Base-by-base conservation (phyloP, 805 yeast genomes). In the Debaryomyces maramus region DNA sequence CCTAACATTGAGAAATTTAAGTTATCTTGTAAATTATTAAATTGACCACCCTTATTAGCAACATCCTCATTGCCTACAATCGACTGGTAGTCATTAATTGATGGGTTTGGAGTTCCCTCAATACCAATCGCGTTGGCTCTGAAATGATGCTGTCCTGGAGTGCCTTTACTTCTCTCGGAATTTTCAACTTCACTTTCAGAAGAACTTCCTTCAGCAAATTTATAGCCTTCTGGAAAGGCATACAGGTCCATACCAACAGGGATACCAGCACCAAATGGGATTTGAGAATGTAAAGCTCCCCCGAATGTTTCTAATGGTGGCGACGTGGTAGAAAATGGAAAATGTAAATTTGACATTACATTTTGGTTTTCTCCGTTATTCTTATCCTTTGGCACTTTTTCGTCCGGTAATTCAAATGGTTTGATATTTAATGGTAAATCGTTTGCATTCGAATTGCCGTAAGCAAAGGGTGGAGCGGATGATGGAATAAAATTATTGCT, bases 401-500 rank as follows among this genome's bases (percentile, higher is more conserved):
- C 61, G 13, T 51, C 56, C 5, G 64, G 64, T 30, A 57, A 44
- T 23, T 49, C 54, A 32, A 57, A 58, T 5, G 64, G 63, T 28
- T 52, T 53, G 6, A 55, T 52, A 27, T 46, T 49, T 43, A 55
- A 43, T 15, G 34, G 14, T 15, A 41, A 43, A n/a, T 22, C 34
- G 34, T 13, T 23, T n/a, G 35, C 16, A 29, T 29, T 33, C 10
- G 27, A 20, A 19, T 28, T 23, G 19, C 37, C 40, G 32, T 58
- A 58, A 16, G 54, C 47, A 30, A 63, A 56, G 0, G 71, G 71
- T 14, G 71, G 72, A 3, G 72, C 72, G 4, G 67, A 54, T 20
- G 59, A 52, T 2, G 72, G 72, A 16, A 64, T 45, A 34, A 57
- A 63, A 21, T 42, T 53, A 40, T 45, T 53, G 35, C 57, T 57